Evolutionary conservation across 2,329 filamentous ascomycete species (phyloP).

Genomic region (Aplosporella prunicola): DNA sequence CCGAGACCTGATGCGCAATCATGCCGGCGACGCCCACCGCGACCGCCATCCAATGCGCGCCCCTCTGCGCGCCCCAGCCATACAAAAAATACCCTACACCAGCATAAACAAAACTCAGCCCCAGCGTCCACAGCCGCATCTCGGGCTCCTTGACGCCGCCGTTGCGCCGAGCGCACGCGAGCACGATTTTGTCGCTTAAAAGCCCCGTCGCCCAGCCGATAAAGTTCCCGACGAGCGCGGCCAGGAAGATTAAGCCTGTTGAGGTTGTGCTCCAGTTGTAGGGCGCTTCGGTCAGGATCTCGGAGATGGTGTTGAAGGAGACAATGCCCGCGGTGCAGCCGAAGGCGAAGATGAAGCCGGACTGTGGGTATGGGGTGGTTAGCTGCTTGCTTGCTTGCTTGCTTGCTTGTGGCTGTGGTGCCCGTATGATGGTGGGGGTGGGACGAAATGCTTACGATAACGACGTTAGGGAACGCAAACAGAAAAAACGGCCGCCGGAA

Average conservation of each 20-base stretch:
- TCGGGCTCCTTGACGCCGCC: conserved; percentile 29
- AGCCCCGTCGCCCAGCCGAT: conserved; percentile 11
- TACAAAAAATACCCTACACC: conserved; percentile 30
- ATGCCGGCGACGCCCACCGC: conserved; percentile 29
- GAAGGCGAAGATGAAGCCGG: conserved; percentile 32
- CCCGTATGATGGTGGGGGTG: not conserved
- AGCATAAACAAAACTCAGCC: conserved; percentile 24
- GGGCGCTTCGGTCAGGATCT: conserved; percentile 26
- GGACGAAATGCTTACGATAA: conserved; percentile 17
- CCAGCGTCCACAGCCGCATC: conserved; percentile 37
- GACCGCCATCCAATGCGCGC: conserved; percentile 27
- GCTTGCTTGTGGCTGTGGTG: not conserved
- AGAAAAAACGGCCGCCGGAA: conserved; percentile 32
- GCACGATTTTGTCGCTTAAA: conserved; percentile 15
- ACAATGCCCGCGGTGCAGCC: conserved; percentile 34
- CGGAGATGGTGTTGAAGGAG: conserved; percentile 32
- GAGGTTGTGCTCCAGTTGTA: conserved; percentile 28
- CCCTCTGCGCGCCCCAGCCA: conserved; percentile 29
- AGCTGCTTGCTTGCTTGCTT: not conserved
- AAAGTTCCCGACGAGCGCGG: conserved; percentile 16
- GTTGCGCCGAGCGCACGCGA: conserved; percentile 27
- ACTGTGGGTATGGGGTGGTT: not conserved
- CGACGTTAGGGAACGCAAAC: conserved; percentile 32
- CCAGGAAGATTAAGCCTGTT: conserved; percentile 18
- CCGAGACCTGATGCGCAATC: conserved; percentile 33